Evolutionary conservation across 176 grass and related monocot genomes (phyloP).

Genomic region (Oryza meridionalis): DNA sequence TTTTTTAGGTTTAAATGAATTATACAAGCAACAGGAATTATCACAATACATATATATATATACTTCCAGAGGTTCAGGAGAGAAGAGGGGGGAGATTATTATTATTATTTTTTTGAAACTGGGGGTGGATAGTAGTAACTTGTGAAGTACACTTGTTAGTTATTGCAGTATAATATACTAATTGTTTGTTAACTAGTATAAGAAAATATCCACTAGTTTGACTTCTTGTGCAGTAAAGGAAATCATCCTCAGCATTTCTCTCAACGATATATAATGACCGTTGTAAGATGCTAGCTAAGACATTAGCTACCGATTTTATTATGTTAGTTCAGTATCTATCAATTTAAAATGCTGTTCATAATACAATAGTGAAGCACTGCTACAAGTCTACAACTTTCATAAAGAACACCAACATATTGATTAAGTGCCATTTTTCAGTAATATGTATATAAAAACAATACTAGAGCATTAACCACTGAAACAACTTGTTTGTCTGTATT

Average conservation of each 20-base stretch:
- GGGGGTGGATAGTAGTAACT: constrained; percentile 12
- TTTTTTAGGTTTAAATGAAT: constrained; percentile 18
- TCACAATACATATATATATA: constrained; percentile 21
- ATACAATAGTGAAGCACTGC: neutral
- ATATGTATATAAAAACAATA: neutral
- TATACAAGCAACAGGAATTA: constrained; percentile 30
- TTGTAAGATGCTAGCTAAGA: constrained; percentile 10
- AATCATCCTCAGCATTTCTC: neutral
- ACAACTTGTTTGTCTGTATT: neutral
- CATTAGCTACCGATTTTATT: neutral
- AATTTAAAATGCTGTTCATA: neutral
- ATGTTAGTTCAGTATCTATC: neutral
- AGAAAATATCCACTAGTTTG: neutral
- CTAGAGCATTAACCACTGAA: neutral
- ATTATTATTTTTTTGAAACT: too few relatives aligned
- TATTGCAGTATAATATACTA: neutral
- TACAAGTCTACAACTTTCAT: neutral
- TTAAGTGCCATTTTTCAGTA: neutral
- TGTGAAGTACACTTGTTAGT: neutral
- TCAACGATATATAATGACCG: neutral
- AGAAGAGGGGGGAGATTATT: neutral
- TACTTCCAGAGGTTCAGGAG: neutral
- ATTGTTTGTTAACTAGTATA: neutral
- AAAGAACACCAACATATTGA: neutral
- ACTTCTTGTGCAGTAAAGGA: constrained; percentile 3